A percentile compares a stretch with the other conserved stretches of the same genome.
Conservation (phyloP, 176 grass and related monocot species). For the Secale cereale region DNA sequence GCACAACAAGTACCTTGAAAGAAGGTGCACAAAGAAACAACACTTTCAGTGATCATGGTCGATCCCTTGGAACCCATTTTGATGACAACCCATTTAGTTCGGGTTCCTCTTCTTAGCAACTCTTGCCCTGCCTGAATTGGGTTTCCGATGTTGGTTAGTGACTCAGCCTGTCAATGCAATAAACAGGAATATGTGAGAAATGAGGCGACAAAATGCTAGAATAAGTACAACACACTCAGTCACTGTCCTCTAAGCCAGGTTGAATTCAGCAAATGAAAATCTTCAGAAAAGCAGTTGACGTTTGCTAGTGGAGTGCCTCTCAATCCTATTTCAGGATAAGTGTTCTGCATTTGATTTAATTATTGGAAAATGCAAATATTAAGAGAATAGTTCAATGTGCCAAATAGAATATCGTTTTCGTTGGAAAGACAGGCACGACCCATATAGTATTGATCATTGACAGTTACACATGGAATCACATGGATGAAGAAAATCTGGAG, state of each 20-base stretch:
- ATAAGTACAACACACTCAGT: neutral
- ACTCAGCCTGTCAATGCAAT: constrained; percentile 53
- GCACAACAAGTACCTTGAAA: constrained; percentile 71
- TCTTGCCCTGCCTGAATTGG: constrained; percentile 75
- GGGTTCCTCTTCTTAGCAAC: constrained; percentile 65
- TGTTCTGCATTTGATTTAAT: neutral
- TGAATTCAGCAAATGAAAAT: constrained; percentile 9
- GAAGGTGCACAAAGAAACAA: constrained; percentile 65
- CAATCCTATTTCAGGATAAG: neutral
- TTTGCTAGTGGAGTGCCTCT: neutral
- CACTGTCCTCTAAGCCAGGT: neutral
- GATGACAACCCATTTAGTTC: constrained; percentile 76
- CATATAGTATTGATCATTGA: neutral
- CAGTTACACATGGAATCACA: neutral
- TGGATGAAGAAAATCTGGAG: neutral
- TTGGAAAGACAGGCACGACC: neutral
- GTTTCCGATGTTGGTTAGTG: constrained; percentile 60
- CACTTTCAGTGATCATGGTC: constrained; percentile 50
- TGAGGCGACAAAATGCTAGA: neutral
- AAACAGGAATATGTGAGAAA: constrained; percentile 6
- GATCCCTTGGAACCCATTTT: constrained; percentile 97
- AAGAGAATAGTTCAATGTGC: neutral
- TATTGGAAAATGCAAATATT: neutral
- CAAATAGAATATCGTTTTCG: neutral
- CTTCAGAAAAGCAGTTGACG: neutral